A percentile compares a stretch with the other conserved stretches of the same genome.
Evolutionary conservation across 805 yeast genomes (phyloP).

Genomic region (Danielia reshetovae): DNA sequence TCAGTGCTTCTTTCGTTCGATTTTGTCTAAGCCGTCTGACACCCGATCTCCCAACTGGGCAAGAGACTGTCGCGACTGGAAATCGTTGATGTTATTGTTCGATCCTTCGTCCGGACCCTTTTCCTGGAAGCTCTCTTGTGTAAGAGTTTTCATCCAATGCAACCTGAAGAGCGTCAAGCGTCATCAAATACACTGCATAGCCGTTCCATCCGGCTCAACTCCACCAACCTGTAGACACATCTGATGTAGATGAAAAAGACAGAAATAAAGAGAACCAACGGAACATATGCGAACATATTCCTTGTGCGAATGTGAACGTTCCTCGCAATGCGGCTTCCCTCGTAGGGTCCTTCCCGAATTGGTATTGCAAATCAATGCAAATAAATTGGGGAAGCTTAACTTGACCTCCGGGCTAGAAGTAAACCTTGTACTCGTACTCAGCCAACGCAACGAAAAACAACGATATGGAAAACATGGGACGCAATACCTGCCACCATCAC

Average conservation of each 20-base stretch:
- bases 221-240: conserved; percentile 4
- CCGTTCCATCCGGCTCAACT: conserved; percentile 4
- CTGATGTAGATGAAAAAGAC: conserved; percentile 6
- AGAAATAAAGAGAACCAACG: conserved; percentile 5
- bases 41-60: too few species aligned
- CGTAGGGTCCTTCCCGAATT: conserved; percentile 1
- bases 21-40: too few species aligned
- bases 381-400: conserved; percentile 2
- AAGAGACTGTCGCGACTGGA: too few species aligned
- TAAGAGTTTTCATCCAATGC: too few species aligned
- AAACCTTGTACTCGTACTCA: conserved; percentile 1
- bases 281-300: conserved; percentile 4
- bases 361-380: conserved; percentile 6
- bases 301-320: too few species aligned
- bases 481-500: conserved; percentile 5
- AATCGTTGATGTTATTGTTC: too few species aligned
- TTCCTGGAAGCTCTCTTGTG: too few species aligned
- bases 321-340: too few species aligned
- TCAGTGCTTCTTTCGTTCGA: too few species aligned
- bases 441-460: not conserved
- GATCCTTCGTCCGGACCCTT: too few species aligned
- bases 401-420: conserved; percentile 2
- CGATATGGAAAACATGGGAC: conserved; percentile 4
- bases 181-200: not conserved
- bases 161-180: conserved; percentile 2